These are phyloP conservation scores for Barnettozyma populi DNA, from an alignment of 805 yeast genomes.

Conservation along the genomic window DNA sequence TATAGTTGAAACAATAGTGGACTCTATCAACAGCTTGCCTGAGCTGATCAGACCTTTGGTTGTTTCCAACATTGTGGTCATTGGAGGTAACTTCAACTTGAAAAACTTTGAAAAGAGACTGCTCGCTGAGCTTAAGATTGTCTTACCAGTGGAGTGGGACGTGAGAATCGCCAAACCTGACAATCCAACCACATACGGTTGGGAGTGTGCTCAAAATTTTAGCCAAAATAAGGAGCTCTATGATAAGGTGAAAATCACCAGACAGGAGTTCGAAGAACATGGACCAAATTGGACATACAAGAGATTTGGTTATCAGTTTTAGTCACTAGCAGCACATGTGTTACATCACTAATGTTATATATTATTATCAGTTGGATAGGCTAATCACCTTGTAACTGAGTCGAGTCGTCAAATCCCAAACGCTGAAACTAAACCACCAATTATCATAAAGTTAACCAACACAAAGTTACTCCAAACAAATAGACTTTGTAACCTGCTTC, in stretches of 20 bases:
- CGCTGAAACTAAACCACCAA: conserved; percentile 38
- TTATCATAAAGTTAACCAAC: conserved; percentile 35
- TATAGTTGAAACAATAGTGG: conserved; percentile 61
- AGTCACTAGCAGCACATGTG: no score
- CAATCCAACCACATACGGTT: conserved; percentile 43
- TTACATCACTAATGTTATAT: no score
- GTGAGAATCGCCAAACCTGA: conserved; percentile 40
- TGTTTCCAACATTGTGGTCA: conserved; percentile 69
- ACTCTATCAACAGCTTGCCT: conserved; percentile 65
- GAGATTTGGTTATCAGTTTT: conserved; percentile 36
- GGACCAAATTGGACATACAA: conserved; percentile 50
- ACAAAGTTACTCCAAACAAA: conserved; percentile 38
- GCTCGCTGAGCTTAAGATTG: conserved; percentile 54
- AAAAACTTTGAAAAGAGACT: conserved; percentile 64
- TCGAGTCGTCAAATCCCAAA: conserved; percentile 17
- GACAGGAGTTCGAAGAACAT: conserved; percentile 79
- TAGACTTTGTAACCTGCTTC: conserved; percentile 34
- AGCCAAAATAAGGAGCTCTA: conserved; percentile 27
- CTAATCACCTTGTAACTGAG: neutral
- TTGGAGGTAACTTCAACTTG: conserved; percentile 78
- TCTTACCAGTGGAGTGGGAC: conserved; percentile 66
- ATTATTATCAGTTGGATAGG: no score
- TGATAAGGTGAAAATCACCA: conserved; percentile 54
- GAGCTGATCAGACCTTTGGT: conserved; percentile 68
- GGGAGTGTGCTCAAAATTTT: conserved; percentile 49